phyloP scores from a whole-genome alignment of 2,329 filamentous ascomycete species.

The Phyllosticta ampelicida region DNA sequence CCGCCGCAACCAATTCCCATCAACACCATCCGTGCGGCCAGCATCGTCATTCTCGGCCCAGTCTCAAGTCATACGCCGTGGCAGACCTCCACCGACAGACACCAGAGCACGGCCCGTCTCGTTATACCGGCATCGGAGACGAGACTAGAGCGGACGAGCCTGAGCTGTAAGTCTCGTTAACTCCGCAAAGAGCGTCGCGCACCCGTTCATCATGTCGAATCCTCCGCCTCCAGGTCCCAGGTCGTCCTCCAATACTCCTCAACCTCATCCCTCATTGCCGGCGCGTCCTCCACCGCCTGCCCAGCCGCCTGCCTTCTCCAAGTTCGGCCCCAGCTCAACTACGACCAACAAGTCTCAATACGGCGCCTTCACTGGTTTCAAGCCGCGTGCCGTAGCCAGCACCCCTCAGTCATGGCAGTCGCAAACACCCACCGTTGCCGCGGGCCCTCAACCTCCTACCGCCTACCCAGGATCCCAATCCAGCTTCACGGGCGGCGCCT shows the following conservation, averaged over 20 bases:
- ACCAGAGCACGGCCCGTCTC: conserved; percentile 9
- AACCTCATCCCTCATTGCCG: conserved; percentile 54
- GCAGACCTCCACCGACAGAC: neutral
- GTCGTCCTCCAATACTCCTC: conserved; percentile 21
- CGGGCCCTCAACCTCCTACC: conserved; percentile 19
- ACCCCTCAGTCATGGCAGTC: conserved; percentile 26
- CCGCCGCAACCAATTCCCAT: neutral
- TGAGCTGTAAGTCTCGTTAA: conserved; percentile 11
- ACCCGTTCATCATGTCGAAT: conserved; percentile 60
- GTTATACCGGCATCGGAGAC: conserved; percentile 10
- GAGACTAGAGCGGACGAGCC: conserved; percentile 1
- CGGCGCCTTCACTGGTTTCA: conserved; percentile 45
- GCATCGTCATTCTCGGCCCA: neutral
- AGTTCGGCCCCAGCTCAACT: conserved; percentile 32
- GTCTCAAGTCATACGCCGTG: neutral
- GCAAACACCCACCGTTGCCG: conserved; percentile 23
- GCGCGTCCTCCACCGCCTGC: conserved; percentile 60
- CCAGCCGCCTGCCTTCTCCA: conserved; percentile 31
- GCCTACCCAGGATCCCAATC: conserved; percentile 30
- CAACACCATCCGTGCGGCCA: neutral
- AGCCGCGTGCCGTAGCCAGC: conserved; percentile 47
- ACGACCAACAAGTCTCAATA: conserved; percentile 32
- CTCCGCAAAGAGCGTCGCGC: conserved; percentile 8
- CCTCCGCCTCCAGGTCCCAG: conserved; percentile 64
- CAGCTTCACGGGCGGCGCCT: conserved; percentile 30